Evolutionary conservation across 164 flowering plant genomes (phyloP).

Genomic region (Paratinospora sagittata): DNA sequence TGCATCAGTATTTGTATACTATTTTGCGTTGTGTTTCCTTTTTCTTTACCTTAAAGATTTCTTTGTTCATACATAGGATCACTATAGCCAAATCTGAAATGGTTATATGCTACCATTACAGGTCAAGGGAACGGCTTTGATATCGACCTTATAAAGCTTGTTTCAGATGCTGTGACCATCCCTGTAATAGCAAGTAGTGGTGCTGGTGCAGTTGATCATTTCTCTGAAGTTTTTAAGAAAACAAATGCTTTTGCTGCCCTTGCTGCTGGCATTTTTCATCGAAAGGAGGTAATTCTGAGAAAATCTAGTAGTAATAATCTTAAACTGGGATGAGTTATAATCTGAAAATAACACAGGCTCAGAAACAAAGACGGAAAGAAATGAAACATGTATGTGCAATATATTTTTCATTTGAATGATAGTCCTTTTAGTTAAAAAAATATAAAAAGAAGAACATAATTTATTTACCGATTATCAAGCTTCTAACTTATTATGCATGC

Average conservation of each 20-base stretch:
- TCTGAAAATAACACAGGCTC: not conserved
- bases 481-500: no score
- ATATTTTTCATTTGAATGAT: not conserved
- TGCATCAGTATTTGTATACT: not conserved
- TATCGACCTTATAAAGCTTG: conserved; percentile 66
- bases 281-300: conserved; percentile 68
- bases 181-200: conserved; percentile 99
- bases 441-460: no score
- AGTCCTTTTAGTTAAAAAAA: no score
- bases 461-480: no score
- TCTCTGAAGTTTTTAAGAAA: conserved; percentile 74
- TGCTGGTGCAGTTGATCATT: conserved; percentile 81
- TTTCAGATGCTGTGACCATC: conserved; percentile 89
- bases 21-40: not conserved
- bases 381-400: not conserved
- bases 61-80: not conserved
- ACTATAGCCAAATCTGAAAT: not conserved
- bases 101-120: conserved; percentile 25
- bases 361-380: not conserved
- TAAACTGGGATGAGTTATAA: not conserved
- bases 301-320: not conserved
- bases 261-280: conserved; percentile 97
- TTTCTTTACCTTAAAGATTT: not conserved
- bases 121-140: conserved; percentile 99
- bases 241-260: conserved; percentile 97